Evolutionary conservation across 176 grass and related monocot species (phyloP).

Genomic region (Zea mays): Zm-B73-REFERENCE-NAM-5.0 NC_050103.1:26031501-26032000

Average conservation of each 20-base stretch:
- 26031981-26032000: conserved; percentile 58
- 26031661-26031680: conserved; percentile 23
- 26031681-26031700: not conserved
- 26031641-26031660: not conserved
- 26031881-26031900: conserved; percentile 28
- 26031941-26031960: not conserved
- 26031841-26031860: conserved; percentile 26
- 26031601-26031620: conserved; percentile 47
- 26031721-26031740: conserved; percentile 32
- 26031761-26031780: conserved; percentile 12
- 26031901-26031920: conserved; percentile 39
- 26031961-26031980: conserved; percentile 34
- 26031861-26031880: conserved; percentile 33
- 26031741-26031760: conserved; percentile 56
- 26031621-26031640: conserved; percentile 5
- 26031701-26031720: not conserved
- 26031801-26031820: conserved; percentile 44
- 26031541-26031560: conserved; percentile 76
- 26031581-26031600: conserved; percentile 44
- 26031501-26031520: conserved; percentile 82
- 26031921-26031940: conserved; percentile 21
- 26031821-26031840: not conserved
- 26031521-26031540: conserved; percentile 76
- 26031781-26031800: conserved; percentile 43
- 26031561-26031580: conserved; percentile 59